Evolutionary conservation across 345 rosid genomes (phyloP).

Genomic region (Raphanus raphanistrum): DNA sequence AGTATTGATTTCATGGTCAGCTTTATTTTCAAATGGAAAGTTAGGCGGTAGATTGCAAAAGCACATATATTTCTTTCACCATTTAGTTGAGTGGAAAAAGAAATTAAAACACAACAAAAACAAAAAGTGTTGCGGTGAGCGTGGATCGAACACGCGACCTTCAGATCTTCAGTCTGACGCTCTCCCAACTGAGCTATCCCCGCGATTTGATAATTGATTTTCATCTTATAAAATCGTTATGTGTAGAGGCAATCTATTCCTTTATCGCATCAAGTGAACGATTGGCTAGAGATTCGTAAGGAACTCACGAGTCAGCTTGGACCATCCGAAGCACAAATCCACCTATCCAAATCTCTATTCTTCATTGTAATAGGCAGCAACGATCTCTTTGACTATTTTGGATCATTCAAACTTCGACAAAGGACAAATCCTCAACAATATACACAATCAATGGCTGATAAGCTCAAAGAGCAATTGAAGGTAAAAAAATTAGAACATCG

Average conservation of each 20-base stretch:
- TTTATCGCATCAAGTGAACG: constrained; percentile 50
- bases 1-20: neutral
- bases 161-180: constrained; percentile 84
- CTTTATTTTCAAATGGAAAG: neutral
- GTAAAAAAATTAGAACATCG: constrained; percentile 37
- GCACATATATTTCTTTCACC: neutral
- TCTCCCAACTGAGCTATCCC: constrained; percentile 80
- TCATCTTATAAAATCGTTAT: neutral
- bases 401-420: constrained; percentile 42
- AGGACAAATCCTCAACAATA: constrained; percentile 45
- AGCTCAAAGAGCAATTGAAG: constrained; percentile 58
- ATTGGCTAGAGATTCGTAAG: constrained; percentile 41
- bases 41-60: neutral
- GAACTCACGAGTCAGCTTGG: constrained; percentile 31
- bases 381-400: constrained; percentile 56
- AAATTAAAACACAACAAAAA: neutral
- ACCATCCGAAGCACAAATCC: constrained; percentile 39
- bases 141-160: constrained; percentile 77
- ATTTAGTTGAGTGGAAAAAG: neutral
- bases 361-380: constrained; percentile 60
- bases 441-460: constrained; percentile 45
- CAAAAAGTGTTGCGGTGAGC: constrained; percentile 43
- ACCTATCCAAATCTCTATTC: constrained; percentile 55
- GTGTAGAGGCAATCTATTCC: constrained; percentile 44
- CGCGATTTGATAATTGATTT: neutral